Evolutionary conservation across 2,329 filamentous ascomycete species (phyloP), one percentile per base, ranked within the genome.

Genomic region (Penicillium sp.): DNA sequence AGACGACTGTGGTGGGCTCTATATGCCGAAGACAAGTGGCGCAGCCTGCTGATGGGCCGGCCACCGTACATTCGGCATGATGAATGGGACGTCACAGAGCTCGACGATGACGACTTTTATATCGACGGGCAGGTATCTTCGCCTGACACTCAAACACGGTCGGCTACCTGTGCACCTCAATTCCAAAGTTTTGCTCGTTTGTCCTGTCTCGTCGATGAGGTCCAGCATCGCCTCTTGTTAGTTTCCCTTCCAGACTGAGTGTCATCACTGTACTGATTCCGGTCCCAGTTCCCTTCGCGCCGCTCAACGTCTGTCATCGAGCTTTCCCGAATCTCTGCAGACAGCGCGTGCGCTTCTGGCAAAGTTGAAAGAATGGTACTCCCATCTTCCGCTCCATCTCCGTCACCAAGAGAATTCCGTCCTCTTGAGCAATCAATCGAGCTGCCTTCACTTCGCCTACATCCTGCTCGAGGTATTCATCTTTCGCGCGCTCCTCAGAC

Each of bases 1-100:
- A 49, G 67, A 27, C 52, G 71, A n/a, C 52, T 74, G 5, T 74
- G 71, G 69, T 73, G 71, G 71, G 67, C 64, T 10, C 45, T 71
- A 0, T 73, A 71, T 43, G 48, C 64, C 1, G 67, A 73, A 45
- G 70, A 72, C 45, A 73, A 68, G 43, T 73, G 68, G 65, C 58
- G 63, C 6, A 64, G 66, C 6, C 53, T 72, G 10, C 57, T 72
- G 11, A 58, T 66, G 49, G 70, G 71, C 0, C 58, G 67, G 4
- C 70, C 71, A 2, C 66, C 69, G 0, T 67, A 62, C 24, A 69
- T 73, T 21, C 59, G 61, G 6, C 43, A 59, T 0, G 61, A 68
- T 18, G 68, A 74, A 24, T 73, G 68, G 68, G 61, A 66, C 50
- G 63, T 67, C 18, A 54, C 54, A 8, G 52, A 60, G 5, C 52